Evolutionary conservation across 306 rosid genomes (phyloP), one percentile per base, ranked within the genome.

Genomic region (Lagenaria siceraria): DNA sequence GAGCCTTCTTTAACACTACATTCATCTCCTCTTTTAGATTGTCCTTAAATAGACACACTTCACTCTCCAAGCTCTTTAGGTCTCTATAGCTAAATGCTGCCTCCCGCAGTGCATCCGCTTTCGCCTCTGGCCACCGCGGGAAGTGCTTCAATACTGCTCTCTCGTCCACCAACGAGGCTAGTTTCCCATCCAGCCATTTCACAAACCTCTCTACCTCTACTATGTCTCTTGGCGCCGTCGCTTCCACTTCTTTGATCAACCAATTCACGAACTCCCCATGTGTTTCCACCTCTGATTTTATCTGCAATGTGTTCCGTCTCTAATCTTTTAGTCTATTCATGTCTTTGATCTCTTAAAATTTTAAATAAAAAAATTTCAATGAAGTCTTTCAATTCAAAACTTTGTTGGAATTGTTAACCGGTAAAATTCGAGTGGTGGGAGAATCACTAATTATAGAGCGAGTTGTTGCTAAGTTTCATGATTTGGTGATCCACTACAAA

Each of bases 111-210:
- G 96, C 89, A 77, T 96, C 98, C 4, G 92, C 97, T 78, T 92
- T 92, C 77, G 89, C 81, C 62, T 96, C 99, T 15, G 99, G 99
- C 99, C 98, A 96, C 24, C 80, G 87, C 0, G 91, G 92, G 78
- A 95, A 96, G 82, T 96, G 93, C 77, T 89, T 90, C 10, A 96
- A 76, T 1, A 96, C 99, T 19, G 98, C 92, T 8, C 94, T 80
- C 81, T 96, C 98, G 77, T 92, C 98, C 4, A 92, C 97, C 80
- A 96, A 51, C 31, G 92, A 86, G 3, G 94, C 90, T 4, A 96
- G 77, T 53, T 92, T 90, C 42, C 84, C 84, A 43, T 96, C 99
- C 21, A 96, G 83, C 97, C 98, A 88, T 56, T 85, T 88, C 19
- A 89, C 93, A 69, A 96, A 96, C 24, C 87, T 38, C 77, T 90